phyloP scores from a whole-genome alignment of 768 basidiomycete genomes.

The Fomitopsis pulvina region DNA sequence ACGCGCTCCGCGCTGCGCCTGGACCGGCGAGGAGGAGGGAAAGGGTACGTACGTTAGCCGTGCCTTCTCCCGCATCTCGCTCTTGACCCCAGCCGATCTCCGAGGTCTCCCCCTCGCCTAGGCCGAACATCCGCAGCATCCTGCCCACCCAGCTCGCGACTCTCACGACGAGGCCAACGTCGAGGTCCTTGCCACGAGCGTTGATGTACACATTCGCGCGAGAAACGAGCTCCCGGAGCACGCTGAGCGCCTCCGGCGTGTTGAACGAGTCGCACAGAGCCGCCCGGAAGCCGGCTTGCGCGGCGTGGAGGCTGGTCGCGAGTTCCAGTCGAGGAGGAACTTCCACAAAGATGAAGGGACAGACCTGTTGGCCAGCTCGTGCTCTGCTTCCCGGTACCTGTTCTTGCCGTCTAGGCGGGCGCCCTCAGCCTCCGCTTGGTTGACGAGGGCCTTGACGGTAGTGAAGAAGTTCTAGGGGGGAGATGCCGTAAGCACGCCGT shows the following conservation, averaged over 20 bases:
- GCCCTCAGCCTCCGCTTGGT: conserved; percentile 44
- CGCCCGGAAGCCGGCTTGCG: conserved; percentile 71
- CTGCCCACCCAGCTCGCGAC: conserved; percentile 62
- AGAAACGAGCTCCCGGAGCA: conserved; percentile 76
- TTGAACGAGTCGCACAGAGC: conserved; percentile 98
- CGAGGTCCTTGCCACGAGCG: conserved; percentile 47
- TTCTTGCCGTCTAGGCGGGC: conserved; percentile 53
- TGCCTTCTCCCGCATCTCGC: conserved; percentile 33
- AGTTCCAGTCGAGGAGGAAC: not conserved
- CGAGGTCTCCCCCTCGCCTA: conserved; percentile 58
- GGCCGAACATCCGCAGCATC: conserved; percentile 75
- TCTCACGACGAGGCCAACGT: conserved; percentile 58
- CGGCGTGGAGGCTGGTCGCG: conserved; percentile 54
- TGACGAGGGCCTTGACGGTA: conserved; percentile 73
- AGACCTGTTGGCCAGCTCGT: conserved; percentile 60
- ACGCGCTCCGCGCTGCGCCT: not conserved
- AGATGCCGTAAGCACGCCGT: not conserved
- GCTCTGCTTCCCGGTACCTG: conserved; percentile 61
- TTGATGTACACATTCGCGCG: conserved; percentile 87
- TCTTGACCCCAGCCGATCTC: conserved; percentile 88
- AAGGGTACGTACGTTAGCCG: conserved; percentile 45
- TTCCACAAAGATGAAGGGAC: conserved; percentile 6
- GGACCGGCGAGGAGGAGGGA: too few relatives aligned
- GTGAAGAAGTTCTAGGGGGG: conserved; percentile 85
- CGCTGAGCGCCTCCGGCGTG: conserved; percentile 75